phyloP scores from a whole-genome alignment of 1,139 yeast species.

The Cylindricascospora bacillispora region DNA sequence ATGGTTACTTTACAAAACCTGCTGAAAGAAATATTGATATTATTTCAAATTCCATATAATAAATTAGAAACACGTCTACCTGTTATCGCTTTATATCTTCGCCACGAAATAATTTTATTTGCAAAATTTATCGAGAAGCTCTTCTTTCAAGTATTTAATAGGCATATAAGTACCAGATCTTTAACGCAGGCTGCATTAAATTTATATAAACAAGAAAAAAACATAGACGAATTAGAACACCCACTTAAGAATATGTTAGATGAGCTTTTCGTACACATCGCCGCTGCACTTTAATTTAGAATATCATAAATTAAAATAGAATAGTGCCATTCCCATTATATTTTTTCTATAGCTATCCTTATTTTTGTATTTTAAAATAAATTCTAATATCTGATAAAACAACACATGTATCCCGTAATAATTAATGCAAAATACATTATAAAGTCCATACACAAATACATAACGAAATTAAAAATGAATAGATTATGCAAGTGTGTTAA shows the following conservation, averaged over 20 bases:
- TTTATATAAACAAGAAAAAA: constrained; percentile 10
- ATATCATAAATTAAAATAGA: too few relatives aligned
- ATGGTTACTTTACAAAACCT: constrained; percentile 22
- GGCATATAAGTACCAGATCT: constrained; percentile 10
- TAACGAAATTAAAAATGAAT: too few relatives aligned
- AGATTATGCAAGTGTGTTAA: too few relatives aligned
- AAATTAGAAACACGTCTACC: constrained; percentile 19
- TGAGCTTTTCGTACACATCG: too few relatives aligned
- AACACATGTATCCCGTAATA: too few relatives aligned
- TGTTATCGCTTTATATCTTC: constrained; percentile 16
- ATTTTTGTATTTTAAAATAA: too few relatives aligned
- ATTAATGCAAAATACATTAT: too few relatives aligned
- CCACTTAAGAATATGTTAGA: constrained; percentile 7
- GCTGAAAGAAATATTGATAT: constrained; percentile 21
- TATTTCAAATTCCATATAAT: constrained; percentile 25
- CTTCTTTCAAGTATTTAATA: constrained; percentile 15
- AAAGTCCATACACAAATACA: too few relatives aligned
- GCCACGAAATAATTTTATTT: constrained; percentile 20
- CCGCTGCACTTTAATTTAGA: too few relatives aligned
- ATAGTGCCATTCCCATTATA: too few relatives aligned
- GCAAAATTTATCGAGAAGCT: constrained; percentile 22
- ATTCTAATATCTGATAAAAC: too few relatives aligned
- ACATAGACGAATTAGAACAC: constrained; percentile 11
- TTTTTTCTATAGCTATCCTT: too few relatives aligned
- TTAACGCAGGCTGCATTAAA: constrained; percentile 11